Evolutionary conservation across 306 rosid genomes (phyloP).

Genomic region (Ormosia emarginata): DNA sequence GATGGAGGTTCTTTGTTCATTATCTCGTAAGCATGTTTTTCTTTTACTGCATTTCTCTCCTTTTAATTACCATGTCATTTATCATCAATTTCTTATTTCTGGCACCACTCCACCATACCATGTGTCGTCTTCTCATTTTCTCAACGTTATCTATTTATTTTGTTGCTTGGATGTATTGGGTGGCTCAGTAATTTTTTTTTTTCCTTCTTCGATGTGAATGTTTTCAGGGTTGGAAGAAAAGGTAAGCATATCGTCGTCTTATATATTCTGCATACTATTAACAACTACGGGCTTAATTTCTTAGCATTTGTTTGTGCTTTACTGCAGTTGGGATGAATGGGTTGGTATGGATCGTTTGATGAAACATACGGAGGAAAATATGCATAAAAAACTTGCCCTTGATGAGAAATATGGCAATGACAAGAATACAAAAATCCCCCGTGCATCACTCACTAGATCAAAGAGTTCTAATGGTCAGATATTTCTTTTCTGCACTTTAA

Average conservation of each 20-base stretch:
- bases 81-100: neutral
- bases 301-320: neutral
- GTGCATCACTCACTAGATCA: constrained; percentile 35
- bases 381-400: constrained; percentile 35
- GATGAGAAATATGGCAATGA: constrained; percentile 35
- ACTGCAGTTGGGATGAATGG: constrained; percentile 95
- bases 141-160: neutral
- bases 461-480: constrained; percentile 45
- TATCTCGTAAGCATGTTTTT: constrained; percentile 51
- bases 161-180: neutral
- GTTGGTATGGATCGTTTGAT: constrained; percentile 54
- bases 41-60: neutral
- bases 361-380: constrained; percentile 63
- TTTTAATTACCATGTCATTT: neutral
- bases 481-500: constrained; percentile 10
- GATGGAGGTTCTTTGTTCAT: constrained; percentile 62
- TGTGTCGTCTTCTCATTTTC: neutral
- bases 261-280: neutral
- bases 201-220: neutral
- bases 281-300: neutral
- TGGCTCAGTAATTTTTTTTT: neutral
- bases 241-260: constrained; percentile 37
- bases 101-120: neutral
- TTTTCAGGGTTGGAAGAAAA: constrained; percentile 91
- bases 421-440: constrained; percentile 37